Conservation (phyloP, 1,284 basidiomycete species). For the Cryptococcus sp. region DNA sequence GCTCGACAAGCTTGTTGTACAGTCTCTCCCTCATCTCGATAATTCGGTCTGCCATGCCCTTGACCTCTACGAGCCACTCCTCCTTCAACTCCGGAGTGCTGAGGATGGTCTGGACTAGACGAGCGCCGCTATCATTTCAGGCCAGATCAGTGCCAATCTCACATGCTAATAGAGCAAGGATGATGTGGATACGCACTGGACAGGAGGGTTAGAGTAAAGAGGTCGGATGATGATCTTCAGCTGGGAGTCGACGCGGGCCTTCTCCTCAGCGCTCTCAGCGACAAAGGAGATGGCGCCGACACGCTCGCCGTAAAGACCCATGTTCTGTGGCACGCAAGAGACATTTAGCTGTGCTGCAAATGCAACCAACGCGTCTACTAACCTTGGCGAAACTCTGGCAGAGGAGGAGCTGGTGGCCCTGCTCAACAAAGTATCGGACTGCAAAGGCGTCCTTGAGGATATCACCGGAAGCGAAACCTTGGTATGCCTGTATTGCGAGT, state of each 20-base stretch:
- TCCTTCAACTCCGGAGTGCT: constrained; percentile 72
- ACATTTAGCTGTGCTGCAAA: not conserved
- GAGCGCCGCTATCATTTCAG: constrained; percentile 64
- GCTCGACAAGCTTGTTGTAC: constrained; percentile 74
- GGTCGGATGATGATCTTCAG: constrained; percentile 95
- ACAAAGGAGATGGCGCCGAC: constrained; percentile 92
- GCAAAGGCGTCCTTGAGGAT: constrained; percentile 90
- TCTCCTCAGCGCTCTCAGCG: constrained; percentile 72
- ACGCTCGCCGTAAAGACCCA: constrained; percentile 97
- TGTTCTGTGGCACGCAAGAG: constrained; percentile 62
- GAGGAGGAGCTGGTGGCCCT: constrained; percentile 83
- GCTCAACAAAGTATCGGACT: constrained; percentile 87
- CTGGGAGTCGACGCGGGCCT: constrained; percentile 86
- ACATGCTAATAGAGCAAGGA: not conserved
- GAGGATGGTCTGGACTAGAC: constrained; percentile 81
- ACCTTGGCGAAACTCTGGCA: constrained; percentile 94
- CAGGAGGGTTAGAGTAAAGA: constrained; percentile 97
- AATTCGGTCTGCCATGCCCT: constrained; percentile 94
- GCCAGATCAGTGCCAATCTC: constrained; percentile 17
- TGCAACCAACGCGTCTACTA: constrained; percentile 3
- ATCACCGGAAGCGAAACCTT: constrained; percentile 89
- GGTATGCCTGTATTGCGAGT: constrained; percentile 84
- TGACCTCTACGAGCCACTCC: constrained; percentile 85
- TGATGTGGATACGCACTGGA: constrained; percentile 59
- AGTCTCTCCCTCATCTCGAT: constrained; percentile 90